Evolutionary conservation across 164 flowering plant species (phyloP).

Genomic region (Piper betle): DNA sequence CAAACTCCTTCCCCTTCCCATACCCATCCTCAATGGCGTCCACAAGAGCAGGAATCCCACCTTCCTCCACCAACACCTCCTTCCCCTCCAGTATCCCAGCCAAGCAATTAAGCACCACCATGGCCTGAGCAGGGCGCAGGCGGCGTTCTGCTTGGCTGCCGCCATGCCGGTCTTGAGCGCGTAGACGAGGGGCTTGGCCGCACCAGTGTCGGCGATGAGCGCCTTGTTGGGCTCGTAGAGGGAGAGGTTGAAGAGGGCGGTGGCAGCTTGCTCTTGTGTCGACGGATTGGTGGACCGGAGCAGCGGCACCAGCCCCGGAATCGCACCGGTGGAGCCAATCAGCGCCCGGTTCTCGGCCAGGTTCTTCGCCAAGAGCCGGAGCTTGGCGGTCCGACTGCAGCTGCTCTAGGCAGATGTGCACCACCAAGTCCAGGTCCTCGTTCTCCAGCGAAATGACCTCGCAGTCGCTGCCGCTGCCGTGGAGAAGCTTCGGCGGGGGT

Average conservation of each 20-base stretch:
- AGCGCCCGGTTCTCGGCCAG: slow-evolving; percentile 70
- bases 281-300: slow-evolving; percentile 61
- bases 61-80: slow-evolving; percentile 69
- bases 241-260: slow-evolving; percentile 81
- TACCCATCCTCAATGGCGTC: slow-evolving; percentile 89
- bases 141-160: slow-evolving; percentile 86
- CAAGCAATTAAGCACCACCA: slow-evolving; percentile 83
- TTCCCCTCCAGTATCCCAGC: slow-evolving; percentile 56
- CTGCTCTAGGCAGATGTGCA: slow-evolving; percentile 53
- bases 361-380: slow-evolving; percentile 80
- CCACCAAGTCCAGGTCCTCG: slow-evolving; percentile 73
- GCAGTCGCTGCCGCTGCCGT: slow-evolving; percentile 27
- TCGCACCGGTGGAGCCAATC: slow-evolving; percentile 82
- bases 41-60: slow-evolving; percentile 76
- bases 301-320: slow-evolving; percentile 62
- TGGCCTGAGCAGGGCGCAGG: slow-evolving; percentile 84
- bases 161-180: slow-evolving; percentile 90
- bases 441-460: slow-evolving; percentile 70
- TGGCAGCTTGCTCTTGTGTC: slow-evolving; percentile 88
- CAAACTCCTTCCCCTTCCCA: slow-evolving; percentile 83
- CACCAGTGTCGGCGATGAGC: slow-evolving; percentile 42
- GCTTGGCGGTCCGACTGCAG: slow-evolving; percentile 58
- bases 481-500: background rate
- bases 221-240: slow-evolving; percentile 51
- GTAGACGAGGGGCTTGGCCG: slow-evolving; percentile 64